Base-by-base conservation (phyloP, 768 basidiomycete species). In the Russula dissimulans region DNA sequence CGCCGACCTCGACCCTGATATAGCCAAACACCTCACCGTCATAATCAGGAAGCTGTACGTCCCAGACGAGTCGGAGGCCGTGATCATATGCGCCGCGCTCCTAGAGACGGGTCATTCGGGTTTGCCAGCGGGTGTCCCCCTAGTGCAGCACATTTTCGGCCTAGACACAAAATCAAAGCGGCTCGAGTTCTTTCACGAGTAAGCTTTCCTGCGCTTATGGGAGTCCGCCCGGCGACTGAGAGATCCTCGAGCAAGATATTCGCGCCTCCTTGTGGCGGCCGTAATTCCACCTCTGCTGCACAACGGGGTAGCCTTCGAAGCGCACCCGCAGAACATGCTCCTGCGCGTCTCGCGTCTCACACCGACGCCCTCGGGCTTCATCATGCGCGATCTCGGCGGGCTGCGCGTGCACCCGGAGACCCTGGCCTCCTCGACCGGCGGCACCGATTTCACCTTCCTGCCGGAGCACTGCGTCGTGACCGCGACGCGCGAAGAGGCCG, bases 251-350 rank as follows among this genome's bases (percentile, higher is more conserved):
- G 5, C 10, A 57, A 81, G 82, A 52, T 84, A 82, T 59, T 71
- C 81, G 49, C 71, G 75, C 31, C 69, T 81, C n/a, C 76, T 79
- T 5, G 78, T 80, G 52, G 72, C 75, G 36, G 81, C 80, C 3
- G 69, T 84, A 17, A 69, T 83, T 56, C 81, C 82, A 11, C 75
- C 80, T 5, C 68, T 81, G 42, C 69, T 84, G 14, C 57, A 77
- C 44, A 81, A 84, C 52, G 81, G 81, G 4, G 78, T 82, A n/a
- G 78, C 79, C 7, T 81, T 84, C 54, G 82, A 84, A 69, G 82
- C 81, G 10, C 82, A 84, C 67, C 80, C 81, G 1, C 82, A 84
- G 61, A 84, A 83, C 65, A 73, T 78, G 17, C 75, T 81, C 7
- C 74, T 75, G 41, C 79, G 81, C 22, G 75, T 81, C 56, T 74